Conservation (phyloP, 176 grass and related monocot genomes). For the Phoenix roebelenii region DNA sequence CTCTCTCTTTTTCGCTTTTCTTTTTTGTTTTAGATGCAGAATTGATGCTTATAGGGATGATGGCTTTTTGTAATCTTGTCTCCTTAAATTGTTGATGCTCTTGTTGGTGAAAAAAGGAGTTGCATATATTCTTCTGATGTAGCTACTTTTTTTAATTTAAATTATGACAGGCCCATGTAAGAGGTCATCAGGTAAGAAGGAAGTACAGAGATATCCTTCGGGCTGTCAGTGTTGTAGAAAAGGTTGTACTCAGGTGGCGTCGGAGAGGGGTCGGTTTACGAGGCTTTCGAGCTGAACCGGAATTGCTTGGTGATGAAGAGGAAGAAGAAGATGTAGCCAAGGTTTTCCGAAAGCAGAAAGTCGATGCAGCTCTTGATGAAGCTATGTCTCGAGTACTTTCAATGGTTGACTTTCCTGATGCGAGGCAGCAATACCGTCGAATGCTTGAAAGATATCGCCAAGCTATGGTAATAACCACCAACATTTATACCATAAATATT, state of each 20-base stretch:
- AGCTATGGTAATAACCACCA: constrained; percentile 47
- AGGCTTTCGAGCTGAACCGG: constrained; percentile 59
- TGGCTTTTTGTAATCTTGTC: too few species aligned
- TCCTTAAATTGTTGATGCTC: too few species aligned
- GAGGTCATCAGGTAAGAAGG: constrained; percentile 92
- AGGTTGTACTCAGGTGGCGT: constrained; percentile 92
- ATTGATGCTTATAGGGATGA: too few species aligned
- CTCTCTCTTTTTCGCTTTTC: too few species aligned
- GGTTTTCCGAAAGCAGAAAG: constrained; percentile 74
- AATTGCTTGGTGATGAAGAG: constrained; percentile 34
- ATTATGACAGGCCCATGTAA: constrained; percentile 66
- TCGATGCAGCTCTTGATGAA: constrained; percentile 72
- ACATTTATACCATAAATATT: not conserved
- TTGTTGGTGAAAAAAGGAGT: too few species aligned
- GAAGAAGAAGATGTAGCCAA: constrained; percentile 73
- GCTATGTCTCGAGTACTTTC: constrained; percentile 78
- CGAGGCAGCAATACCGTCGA: constrained; percentile 83
- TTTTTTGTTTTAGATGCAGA: too few species aligned
- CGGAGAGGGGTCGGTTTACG: constrained; percentile 72
- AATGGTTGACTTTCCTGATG: constrained; percentile 71
- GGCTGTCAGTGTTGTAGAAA: constrained; percentile 85
- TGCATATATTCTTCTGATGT: too few species aligned
- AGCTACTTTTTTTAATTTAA: too few species aligned
- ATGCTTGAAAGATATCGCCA: constrained; percentile 82
- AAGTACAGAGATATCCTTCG: constrained; percentile 70